Percentiles rank a stretch among this genome's conserved stretches.
Evolutionary conservation across 176 grass and related monocot species (phyloP).

Genomic region (Dendrocalamus sinicus): DNA sequence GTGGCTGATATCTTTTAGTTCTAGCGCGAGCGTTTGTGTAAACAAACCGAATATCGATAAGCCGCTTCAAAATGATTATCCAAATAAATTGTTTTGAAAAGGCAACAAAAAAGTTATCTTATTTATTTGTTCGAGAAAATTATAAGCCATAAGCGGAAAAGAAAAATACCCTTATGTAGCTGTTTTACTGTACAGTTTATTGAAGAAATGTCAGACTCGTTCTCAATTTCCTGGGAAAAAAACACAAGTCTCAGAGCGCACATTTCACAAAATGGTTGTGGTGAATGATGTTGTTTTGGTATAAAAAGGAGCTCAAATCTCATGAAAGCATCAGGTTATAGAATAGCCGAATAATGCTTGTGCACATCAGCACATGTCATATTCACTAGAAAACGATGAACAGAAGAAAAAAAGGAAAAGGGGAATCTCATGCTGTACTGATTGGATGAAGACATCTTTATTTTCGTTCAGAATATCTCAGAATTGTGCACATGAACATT

Average conservation of each 20-base stretch:
- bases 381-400: not conserved
- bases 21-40: rapidly evolving
- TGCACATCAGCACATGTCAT: not conserved
- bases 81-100: too few relatives aligned
- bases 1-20: too few relatives aligned
- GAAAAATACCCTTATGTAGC: too few relatives aligned
- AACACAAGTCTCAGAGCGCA: not conserved
- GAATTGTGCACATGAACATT: not conserved
- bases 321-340: not conserved
- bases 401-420: not conserved
- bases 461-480: not conserved
- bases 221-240: not conserved
- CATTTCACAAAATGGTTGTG: not conserved
- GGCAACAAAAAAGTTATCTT: too few relatives aligned
- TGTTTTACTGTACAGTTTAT: not conserved
- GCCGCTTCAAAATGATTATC: too few relatives aligned
- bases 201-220: not conserved
- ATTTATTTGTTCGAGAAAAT: too few relatives aligned
- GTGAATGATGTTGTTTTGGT: too few relatives aligned
- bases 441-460: not conserved
- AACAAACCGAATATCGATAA: too few relatives aligned
- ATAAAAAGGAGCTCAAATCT: not conserved
- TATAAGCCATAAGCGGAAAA: too few relatives aligned
- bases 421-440: not conserved
- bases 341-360: not conserved